Evolutionary conservation across 805 yeast genomes (phyloP), one percentile per base, ranked within the genome.

Genomic region (Nakazawaea anatomiae): DNA sequence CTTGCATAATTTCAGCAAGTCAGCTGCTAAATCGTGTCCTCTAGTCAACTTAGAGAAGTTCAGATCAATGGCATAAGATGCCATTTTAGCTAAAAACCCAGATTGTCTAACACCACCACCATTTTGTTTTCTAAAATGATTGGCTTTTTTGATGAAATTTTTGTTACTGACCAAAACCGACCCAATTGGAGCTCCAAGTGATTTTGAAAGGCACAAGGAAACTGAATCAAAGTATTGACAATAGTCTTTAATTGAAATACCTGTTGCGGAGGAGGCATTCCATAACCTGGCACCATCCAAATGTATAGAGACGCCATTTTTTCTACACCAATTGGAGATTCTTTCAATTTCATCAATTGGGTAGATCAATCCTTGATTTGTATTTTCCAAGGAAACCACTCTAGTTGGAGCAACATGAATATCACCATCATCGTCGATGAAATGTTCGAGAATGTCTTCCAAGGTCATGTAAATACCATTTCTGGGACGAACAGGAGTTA

Each of bases 41-140:
- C 59, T 59, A 43, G 61, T 60, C 60, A 83, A 72, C 48, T 80
- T 76, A 31, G 80, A 71, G 71, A 86, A 82, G 60, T 86, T 87
- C 55, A 84, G 82, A 50, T 87, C 83, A 46, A 91, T 73, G 18
- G 96, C 95, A 47, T 75, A 72, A 12, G 75, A 64, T 2, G 96
- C 97, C 87, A 91, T 90, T 48, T 79, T 74, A 5, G 92, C 73
- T 58, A 91, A 74, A 67, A 88, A 69, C 50, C 97, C 97, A 38
- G 87, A 75, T 70, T 91, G 97, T 65, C 97, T 77, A 47, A 90
- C 80, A 56, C 97, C 97, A 58, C 97, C 97, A 62, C 97, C 97
- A 57, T 81, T 80, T 69, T 91, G 97, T 61, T 91, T 91, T 58
- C 87, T 85, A 72, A 90, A 86, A 69, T 89, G 95, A 63, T 82